A percentile compares a stretch with the other conserved stretches of the same genome.
These are phyloP conservation scores for Penicillium sp. DNA, from an alignment of 2,329 filamentous ascomycete genomes.

Conservation along the genomic window DNA sequence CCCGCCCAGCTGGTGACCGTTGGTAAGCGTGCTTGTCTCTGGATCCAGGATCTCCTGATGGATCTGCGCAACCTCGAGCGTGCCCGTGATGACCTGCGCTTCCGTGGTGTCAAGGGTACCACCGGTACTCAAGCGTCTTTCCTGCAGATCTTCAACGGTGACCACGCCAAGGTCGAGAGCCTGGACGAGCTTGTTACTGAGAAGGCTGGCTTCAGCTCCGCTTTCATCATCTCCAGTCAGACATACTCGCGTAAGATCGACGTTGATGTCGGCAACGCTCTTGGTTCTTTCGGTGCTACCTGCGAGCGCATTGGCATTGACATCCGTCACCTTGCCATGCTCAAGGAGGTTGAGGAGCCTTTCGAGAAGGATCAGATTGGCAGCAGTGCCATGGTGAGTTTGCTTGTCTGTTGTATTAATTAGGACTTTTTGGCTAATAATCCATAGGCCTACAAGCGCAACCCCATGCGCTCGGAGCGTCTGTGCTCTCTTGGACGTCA, in stretches of 20 bases:
- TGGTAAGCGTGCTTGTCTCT: conserved; percentile 66
- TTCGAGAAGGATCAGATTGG: conserved; percentile 80
- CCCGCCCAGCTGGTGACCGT: conserved; percentile 63
- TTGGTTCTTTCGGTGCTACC: conserved; percentile 75
- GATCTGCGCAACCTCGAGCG: conserved; percentile 73
- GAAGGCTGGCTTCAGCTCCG: conserved; percentile 64
- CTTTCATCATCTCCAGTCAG: conserved; percentile 68
- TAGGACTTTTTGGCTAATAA: conserved; percentile 30
- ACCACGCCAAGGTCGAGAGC: conserved; percentile 60
- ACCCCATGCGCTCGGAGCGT: conserved; percentile 58
- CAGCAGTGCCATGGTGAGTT: conserved; percentile 56
- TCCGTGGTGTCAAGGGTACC: conserved; percentile 72
- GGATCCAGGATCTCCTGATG: conserved; percentile 73
- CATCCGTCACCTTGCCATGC: conserved; percentile 69
- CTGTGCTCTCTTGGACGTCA: conserved; percentile 60
- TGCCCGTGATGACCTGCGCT: conserved; percentile 66
- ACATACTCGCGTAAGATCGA: conserved; percentile 83
- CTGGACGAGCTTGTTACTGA: conserved; percentile 64
- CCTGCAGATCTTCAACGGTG: conserved; percentile 65
- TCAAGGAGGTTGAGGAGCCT: conserved; percentile 84
- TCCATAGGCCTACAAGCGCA: conserved; percentile 65
- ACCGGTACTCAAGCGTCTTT: conserved; percentile 79
- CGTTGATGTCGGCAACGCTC: conserved; percentile 74
- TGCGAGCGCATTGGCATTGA: conserved; percentile 73
- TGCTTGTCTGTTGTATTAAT: background rate